Conservation (phyloP, 331 rosid species). For the Stylosanthes scabra region DNA sequence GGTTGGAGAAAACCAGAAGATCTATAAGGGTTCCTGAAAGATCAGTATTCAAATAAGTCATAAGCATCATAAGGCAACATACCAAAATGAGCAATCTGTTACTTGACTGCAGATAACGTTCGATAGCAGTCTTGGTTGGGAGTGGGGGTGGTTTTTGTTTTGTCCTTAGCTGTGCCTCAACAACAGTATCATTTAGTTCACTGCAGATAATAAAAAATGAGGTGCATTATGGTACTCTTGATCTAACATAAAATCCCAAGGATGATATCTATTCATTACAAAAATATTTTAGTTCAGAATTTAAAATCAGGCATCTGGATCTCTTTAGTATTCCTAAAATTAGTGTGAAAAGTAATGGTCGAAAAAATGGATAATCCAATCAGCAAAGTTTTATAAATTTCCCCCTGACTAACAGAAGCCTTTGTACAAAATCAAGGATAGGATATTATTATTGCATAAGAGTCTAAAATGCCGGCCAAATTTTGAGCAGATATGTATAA, state of each 20-base stretch:
- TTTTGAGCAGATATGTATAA: conserved; percentile 5
- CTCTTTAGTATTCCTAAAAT: conserved; percentile 12
- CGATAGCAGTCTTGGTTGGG: conserved; percentile 60
- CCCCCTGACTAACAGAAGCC: neutral
- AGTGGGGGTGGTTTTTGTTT: conserved; percentile 68
- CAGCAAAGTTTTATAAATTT: conserved; percentile 6
- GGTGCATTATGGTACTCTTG: conserved; percentile 17
- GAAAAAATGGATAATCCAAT: conserved; percentile 16
- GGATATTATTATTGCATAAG: neutral
- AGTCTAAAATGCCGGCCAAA: conserved; percentile 20
- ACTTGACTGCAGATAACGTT: conserved; percentile 58
- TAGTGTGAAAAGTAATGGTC: conserved; percentile 18
- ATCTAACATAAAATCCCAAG: conserved; percentile 31
- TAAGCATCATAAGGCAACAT: conserved; percentile 38
- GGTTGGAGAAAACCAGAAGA: neutral
- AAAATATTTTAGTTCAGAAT: conserved; percentile 7
- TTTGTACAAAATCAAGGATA: neutral
- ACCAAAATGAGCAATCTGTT: conserved; percentile 95
- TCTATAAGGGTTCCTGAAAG: conserved; percentile 7
- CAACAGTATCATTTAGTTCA: conserved; percentile 88
- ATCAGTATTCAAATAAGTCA: conserved; percentile 28
- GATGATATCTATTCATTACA: conserved; percentile 8
- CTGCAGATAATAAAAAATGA: conserved; percentile 53
- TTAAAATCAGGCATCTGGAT: conserved; percentile 6
- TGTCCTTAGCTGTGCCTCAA: conserved; percentile 83